A percentile compares a stretch with the other conserved stretches of the same genome.
Conservation (phyloP, 164 flowering plant species). For the Umbilicus rupestris region DNA sequence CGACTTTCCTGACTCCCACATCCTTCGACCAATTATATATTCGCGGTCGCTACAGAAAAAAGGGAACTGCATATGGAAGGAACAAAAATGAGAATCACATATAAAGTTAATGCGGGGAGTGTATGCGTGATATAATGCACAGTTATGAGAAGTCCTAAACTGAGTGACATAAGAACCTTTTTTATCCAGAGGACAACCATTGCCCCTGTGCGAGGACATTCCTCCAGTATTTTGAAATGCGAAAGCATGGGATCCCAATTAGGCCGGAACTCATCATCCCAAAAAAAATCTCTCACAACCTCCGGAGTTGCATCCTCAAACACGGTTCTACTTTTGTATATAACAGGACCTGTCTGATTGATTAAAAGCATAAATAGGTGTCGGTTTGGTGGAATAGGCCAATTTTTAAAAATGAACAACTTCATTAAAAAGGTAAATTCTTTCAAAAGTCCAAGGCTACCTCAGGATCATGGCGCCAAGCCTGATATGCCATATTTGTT, state of each 20-base stretch:
- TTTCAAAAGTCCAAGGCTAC: conserved; percentile 26
- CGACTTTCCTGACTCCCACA: conserved; percentile 80
- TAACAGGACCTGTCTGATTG: conserved; percentile 57
- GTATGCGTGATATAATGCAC: background rate
- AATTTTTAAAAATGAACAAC: too few relatives aligned
- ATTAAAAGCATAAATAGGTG: conserved; percentile 1
- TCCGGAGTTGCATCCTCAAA: conserved; percentile 94
- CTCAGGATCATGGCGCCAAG: conserved; percentile 93
- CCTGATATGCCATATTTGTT: conserved; percentile 73
- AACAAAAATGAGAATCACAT: conserved; percentile 13
- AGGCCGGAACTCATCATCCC: conserved; percentile 96
- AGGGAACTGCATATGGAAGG: conserved; percentile 65
- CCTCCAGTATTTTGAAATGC: conserved; percentile 66
- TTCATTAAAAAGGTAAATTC: background rate
- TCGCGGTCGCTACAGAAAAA: conserved; percentile 97
- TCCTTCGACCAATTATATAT: conserved; percentile 80
- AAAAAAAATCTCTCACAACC: conserved; percentile 90
- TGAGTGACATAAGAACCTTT: conserved; percentile 43
- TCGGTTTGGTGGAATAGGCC: background rate
- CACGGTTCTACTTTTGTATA: conserved; percentile 72
- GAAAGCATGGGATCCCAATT: conserved; percentile 96
- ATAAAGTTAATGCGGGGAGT: background rate
- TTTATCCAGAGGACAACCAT: conserved; percentile 88
- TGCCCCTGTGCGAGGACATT: conserved; percentile 56
- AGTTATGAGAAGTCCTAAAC: background rate